Evolutionary conservation across 441 rosid genomes (phyloP).

Genomic region (Euphorbia celastroides): DNA sequence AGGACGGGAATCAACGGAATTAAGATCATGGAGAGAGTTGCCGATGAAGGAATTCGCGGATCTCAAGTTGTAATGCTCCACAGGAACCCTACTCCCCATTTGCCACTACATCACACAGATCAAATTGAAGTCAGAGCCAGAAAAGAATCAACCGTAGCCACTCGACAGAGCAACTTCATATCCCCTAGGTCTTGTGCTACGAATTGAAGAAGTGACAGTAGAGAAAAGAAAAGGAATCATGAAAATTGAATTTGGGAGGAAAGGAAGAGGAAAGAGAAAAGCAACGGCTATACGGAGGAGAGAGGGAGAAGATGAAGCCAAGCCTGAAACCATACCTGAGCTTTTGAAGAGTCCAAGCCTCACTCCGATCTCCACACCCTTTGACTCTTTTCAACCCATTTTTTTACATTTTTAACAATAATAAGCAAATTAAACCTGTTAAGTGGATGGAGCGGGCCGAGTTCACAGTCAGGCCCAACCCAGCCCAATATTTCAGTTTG

Average conservation of each 20-base stretch:
- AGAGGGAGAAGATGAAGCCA: background rate
- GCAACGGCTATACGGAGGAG: background rate
- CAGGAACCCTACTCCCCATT: conserved; percentile 81
- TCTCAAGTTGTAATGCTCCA: conserved; percentile 62
- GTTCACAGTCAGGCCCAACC: too few relatives aligned
- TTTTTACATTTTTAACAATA: too few relatives aligned
- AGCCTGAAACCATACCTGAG: conserved; percentile 10
- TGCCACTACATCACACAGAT: background rate
- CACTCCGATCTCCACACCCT: background rate
- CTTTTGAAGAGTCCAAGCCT: conserved; percentile 8
- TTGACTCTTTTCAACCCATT: background rate
- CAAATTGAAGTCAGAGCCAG: background rate
- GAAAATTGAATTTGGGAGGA: background rate
- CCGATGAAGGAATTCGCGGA: conserved; percentile 55
- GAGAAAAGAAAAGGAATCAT: background rate
- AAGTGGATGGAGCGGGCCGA: too few relatives aligned
- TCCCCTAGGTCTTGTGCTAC: too few relatives aligned
- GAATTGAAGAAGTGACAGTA: too few relatives aligned
- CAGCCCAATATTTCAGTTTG: too few relatives aligned
- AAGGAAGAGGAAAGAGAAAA: background rate
- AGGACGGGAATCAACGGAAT: conserved; percentile 51
- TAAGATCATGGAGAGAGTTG: conserved; percentile 70
- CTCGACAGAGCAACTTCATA: background rate
- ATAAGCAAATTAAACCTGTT: too few relatives aligned
- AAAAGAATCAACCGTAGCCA: conserved; percentile 7